Evolutionary conservation across 305 asterid genomes (phyloP), one percentile per base, ranked within the genome.

Genomic region (Fraxinus nigra): DNA sequence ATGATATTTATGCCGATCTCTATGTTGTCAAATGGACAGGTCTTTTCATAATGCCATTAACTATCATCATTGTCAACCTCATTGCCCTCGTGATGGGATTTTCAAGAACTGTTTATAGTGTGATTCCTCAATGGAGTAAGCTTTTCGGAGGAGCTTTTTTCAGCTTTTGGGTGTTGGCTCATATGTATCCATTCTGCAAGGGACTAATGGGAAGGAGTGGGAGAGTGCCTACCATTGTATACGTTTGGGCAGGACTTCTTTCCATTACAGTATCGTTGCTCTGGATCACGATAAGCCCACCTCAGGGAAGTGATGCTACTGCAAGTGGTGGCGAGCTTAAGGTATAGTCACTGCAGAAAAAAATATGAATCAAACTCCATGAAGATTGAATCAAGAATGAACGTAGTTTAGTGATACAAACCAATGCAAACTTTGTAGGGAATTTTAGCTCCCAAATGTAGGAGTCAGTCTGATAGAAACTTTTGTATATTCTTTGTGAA

Each of bases 121-220:
- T 93, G 28, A 90, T 96, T 35, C 99, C 99, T 0, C 92, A 96
- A 70, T 96, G 99, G 99, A 93, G 84, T 38, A 96, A 87, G 95
- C 88, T 96, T 4, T 85, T 96, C 33, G 98, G 99, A 22, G 98
- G 99, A 3, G 87, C 91, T 0, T 96, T 94, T 70, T 96, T 96
- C 84, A 94, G 97, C 89, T 87, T 94, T 26, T 96, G 99, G 99
- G 99, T 96, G 81, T 75, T 96, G 82, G 86, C 91, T 30, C 99
- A 96, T 37, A 90, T 91, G 92, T 96, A 96, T 79, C 99, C 99
- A 0, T 96, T 96, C 67, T 84, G 90, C 81, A 35, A 91, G 83
- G 99, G 99, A 11, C 82, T 96, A 87, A 94, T 96, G 99, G 99
- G 99, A 48, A 91, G 98, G 85, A 94, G 85, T 82, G 98, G 99